These are phyloP conservation scores for Ettlia oleoabundans DNA, from an alignment of 139 green algal species.

Conservation along the genomic window DNA sequence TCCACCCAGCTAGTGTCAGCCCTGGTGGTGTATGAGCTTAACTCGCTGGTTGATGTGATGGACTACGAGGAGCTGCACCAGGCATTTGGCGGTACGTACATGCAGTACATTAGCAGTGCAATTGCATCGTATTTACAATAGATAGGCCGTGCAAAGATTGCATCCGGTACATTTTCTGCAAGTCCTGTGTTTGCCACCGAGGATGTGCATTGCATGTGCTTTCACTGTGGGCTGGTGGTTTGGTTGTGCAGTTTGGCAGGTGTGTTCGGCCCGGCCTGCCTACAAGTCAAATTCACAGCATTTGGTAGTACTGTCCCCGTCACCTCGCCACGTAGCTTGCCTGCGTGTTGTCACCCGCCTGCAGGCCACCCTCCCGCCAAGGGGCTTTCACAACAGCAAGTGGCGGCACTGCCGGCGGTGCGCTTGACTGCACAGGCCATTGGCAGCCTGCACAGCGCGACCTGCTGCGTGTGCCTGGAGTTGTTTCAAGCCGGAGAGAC, in stretches of 20 bases:
- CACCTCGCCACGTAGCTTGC: too few relatives aligned
- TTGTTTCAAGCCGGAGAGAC: not conserved
- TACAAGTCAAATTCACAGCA: not conserved
- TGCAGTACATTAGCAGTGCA: not conserved
- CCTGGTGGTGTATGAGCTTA: conserved; percentile 21
- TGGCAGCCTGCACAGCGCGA: not conserved
- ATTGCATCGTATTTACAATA: too few relatives aligned
- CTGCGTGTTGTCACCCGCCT: not conserved
- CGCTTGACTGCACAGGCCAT: not conserved
- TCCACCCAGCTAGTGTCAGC: conserved; percentile 5
- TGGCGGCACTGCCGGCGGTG: not conserved
- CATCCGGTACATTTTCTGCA: too few relatives aligned
- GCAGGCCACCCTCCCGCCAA: conserved; percentile 9
- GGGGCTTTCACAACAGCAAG: not conserved
- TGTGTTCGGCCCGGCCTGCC: too few relatives aligned
- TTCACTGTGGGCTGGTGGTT: too few relatives aligned
- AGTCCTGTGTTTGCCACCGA: too few relatives aligned
- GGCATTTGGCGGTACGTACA: not conserved
- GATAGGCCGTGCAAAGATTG: too few relatives aligned
- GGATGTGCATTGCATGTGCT: too few relatives aligned
- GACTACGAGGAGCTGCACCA: conserved; percentile 13
- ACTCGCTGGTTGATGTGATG: conserved; percentile 12
- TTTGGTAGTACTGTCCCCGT: too few relatives aligned
- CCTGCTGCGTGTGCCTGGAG: not conserved
- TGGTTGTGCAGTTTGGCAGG: too few relatives aligned